A percentile compares a stretch with the other conserved stretches of the same genome.
These are phyloP conservation scores for Aspergillus floridensis DNA, from an alignment of 2,329 filamentous ascomycete genomes.

Conservation along the genomic window DNA sequence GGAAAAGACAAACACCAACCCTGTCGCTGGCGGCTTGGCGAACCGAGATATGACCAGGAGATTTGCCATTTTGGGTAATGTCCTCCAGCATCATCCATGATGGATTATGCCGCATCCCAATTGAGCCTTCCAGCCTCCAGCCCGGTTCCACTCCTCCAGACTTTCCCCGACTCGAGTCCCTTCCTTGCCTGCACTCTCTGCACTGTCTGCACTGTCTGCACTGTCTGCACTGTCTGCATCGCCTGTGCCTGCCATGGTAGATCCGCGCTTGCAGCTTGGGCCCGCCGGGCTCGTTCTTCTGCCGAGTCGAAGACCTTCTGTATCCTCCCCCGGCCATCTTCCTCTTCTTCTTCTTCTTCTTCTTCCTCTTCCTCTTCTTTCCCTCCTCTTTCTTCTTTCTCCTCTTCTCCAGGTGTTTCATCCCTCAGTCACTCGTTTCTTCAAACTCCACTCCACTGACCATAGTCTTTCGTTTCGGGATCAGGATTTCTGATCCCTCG, in stretches of 20 bases:
- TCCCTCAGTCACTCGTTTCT: constrained; percentile 27
- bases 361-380: neutral
- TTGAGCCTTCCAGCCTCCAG: neutral
- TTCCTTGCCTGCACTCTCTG: neutral
- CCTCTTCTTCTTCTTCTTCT: neutral
- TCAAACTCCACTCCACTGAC: constrained; percentile 19
- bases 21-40: constrained; percentile 12
- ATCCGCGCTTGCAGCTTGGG: neutral
- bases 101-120: neutral
- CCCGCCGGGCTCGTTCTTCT: constrained; percentile 1
- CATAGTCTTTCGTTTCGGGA: constrained; percentile 21
- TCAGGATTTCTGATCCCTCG: neutral
- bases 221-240: no score
- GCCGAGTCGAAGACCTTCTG: neutral
- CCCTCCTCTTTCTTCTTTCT: constrained; percentile 4
- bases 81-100: neutral
- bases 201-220: no score
- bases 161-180: neutral
- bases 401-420: constrained; percentile 13
- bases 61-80: constrained; percentile 11
- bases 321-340: neutral
- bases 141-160: neutral
- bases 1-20: constrained; percentile 8
- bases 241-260: neutral
- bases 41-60: neutral